phyloP scores from a whole-genome alignment of 2,329 filamentous ascomycete species.

The Penicillium olsonii region DNA sequence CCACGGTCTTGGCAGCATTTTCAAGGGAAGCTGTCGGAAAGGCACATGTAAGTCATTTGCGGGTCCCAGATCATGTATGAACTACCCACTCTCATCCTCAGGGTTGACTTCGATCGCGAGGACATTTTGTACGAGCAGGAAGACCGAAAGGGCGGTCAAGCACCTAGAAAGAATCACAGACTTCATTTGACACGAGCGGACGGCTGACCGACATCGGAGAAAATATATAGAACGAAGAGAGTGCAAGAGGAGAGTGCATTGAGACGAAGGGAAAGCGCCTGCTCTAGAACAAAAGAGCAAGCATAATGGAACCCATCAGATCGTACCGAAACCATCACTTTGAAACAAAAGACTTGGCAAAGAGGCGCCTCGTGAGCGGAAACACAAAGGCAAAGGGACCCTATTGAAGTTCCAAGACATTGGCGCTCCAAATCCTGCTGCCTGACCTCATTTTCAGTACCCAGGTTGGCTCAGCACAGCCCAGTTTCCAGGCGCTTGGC shows the following conservation, averaged over 20 bases:
- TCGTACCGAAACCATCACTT: conserved; percentile 1
- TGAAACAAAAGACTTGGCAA: conserved; percentile 9
- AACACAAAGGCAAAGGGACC: neutral
- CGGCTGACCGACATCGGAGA: conserved; percentile 3
- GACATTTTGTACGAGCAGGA: conserved; percentile 1
- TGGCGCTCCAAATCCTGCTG: conserved; percentile 7
- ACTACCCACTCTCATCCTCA: conserved; percentile 6
- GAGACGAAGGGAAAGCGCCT: neutral
- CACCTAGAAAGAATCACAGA: conserved; percentile 1
- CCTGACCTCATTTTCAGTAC: conserved; percentile 3
- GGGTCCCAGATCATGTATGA: neutral
- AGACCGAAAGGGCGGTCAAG: neutral
- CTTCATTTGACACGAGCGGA: conserved; percentile 6
- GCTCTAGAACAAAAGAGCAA: neutral
- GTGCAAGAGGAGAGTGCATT: neutral
- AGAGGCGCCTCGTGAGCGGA: neutral
- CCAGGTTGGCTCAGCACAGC: conserved; percentile 6
- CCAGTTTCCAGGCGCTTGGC: conserved; percentile 6
- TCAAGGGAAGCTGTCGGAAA: conserved; percentile 38
- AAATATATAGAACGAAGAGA: conserved; percentile 5
- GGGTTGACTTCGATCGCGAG: conserved; percentile 4
- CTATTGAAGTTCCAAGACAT: conserved; percentile 4
- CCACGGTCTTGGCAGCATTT: conserved; percentile 39
- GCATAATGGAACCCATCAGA: conserved; percentile 1
- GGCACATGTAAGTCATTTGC: conserved; percentile 3